Percentiles rank a stretch among this genome's conserved stretches.
Conservation (phyloP, 2,329 filamentous ascomycete genomes). For the Penicillium sp. region DNA sequence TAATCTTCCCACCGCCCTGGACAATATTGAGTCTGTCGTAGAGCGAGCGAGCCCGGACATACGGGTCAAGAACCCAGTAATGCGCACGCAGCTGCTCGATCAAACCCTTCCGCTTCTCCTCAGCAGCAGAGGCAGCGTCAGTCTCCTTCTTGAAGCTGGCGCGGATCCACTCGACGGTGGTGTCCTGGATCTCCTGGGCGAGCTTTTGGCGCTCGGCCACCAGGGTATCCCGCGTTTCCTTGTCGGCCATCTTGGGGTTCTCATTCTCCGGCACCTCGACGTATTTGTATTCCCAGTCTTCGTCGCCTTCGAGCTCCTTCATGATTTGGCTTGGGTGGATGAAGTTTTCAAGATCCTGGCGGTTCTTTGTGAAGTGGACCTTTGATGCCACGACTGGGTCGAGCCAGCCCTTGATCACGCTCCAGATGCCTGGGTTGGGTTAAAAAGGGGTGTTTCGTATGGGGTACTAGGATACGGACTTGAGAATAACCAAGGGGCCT, state of each 20-base stretch:
- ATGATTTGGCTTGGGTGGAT: slow-evolving; percentile 70
- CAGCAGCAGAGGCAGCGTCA: slow-evolving; percentile 51
- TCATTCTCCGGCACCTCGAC: slow-evolving; percentile 73
- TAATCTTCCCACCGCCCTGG: slow-evolving; percentile 62
- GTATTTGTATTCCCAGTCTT: slow-evolving; percentile 82
- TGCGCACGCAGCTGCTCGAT: slow-evolving; percentile 66
- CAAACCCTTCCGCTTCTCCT: slow-evolving; percentile 60
- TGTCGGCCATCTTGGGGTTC: slow-evolving; percentile 72
- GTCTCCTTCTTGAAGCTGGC: slow-evolving; percentile 47
- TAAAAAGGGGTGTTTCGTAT: background rate
- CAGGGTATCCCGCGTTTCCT: slow-evolving; percentile 62
- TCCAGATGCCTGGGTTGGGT: slow-evolving; percentile 73
- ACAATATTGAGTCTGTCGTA: slow-evolving; percentile 82
- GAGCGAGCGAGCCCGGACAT: slow-evolving; percentile 74
- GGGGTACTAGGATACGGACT: slow-evolving; percentile 50
- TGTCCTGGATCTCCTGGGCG: slow-evolving; percentile 71
- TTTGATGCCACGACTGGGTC: slow-evolving; percentile 95
- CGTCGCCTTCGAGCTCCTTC: slow-evolving; percentile 81
- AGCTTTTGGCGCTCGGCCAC: slow-evolving; percentile 63
- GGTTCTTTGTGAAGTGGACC: slow-evolving; percentile 85
- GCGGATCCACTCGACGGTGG: slow-evolving; percentile 73
- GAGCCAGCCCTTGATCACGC: slow-evolving; percentile 90
- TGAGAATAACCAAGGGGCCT: slow-evolving; percentile 96
- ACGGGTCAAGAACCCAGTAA: slow-evolving; percentile 90
- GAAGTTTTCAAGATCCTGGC: slow-evolving; percentile 74